Base-by-base conservation (phyloP, 2,329 filamentous ascomycete genomes). In the Hirsutella minnesotensis region DNA sequence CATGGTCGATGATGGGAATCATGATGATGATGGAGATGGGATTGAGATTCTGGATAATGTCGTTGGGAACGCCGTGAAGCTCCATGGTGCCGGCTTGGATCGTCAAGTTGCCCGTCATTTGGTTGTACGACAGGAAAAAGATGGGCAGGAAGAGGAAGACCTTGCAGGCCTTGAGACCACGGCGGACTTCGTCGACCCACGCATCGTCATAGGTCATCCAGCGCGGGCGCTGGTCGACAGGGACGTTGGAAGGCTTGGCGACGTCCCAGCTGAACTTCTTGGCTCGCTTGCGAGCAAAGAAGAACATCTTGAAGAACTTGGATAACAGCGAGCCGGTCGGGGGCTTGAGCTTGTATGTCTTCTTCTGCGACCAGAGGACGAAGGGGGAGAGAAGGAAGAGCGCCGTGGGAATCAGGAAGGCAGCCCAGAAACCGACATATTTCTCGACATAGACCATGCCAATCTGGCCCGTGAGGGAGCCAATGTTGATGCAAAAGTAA, bases 171-270 rank as follows among this genome's bases (percentile, higher is more conserved):
- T 73, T 69, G 44, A 84, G 66, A 47, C 82, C 83, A 61, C 83
- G 80, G 41, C 71, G 70, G 39, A 88, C 78, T 56, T 89, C 82
- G 56, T 87, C 83, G 29, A 90, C 84, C 83, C 84, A 90, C 41
- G 77, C 76, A 51, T 90, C 86, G 48, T 90, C 84, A 51, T 87
- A 88, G 0, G 79, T 83, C 81, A 89, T 88, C 83, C 83, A 89
- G 0, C 43, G 34, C 0, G 83, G 83, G 43, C 79, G 78, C 48
- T 69, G 57, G 2, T 59, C 60, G 31, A 70, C 64, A 9, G 72
- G 64, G 5, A 86, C 68, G 30, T 68, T 65, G 56, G 77, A 83
- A 3, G 83, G 83, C 64, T 84, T 85, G 46, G 78, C 77, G 4
- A 67, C 56, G 21, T 86, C 77, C 78, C 82, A 87, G 63, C 84